Base-by-base conservation (phyloP, 768 basidiomycete species). In the Lentinula detonsa region DNA sequence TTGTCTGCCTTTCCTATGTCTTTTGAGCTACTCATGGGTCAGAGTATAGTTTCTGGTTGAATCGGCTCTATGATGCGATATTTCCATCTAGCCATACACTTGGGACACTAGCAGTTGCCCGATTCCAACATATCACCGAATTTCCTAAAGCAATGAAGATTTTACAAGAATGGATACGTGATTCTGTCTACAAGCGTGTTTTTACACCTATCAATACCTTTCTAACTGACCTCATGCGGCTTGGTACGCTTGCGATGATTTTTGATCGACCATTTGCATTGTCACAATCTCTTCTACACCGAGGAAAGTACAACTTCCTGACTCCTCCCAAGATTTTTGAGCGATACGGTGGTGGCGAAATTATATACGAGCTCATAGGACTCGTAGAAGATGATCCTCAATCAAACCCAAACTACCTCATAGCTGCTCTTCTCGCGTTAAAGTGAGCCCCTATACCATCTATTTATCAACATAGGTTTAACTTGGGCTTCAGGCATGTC, bases 111-210 rank as follows among this genome's bases (percentile, higher is more conserved):
- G 67, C 75, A 0, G 63, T 71, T 49, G 67, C 85, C 0, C 70
- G 76, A 37, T 58, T 71, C 9, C 63, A 43, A n/a, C 31, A 62
- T 9, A 78, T 84, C 34, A 78, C 79, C 0, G 76, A 80, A 59
- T 74, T 74, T 39, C 65, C 66, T 1, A 67, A 68, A 21, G 75
- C 71, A 4, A 69, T 79, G 1, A 65, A 68, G 6, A 69, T 77
- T 5, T 69, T 84, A 35, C 73, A 73, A 35, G 68, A 74, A 46
- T 87, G 84, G 85, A 65, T 79, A 11, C 71, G 74, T 5, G 72
- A 74, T 2, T 65, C 78, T 0, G 67, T 81, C 18, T 79, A 76
- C 60, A 62, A 43, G 0, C 70, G 78, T 6, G 50, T 71, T 5
- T 73, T 72, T 34, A 35, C 51, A 10, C 65, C 65, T 1, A 58